Evolutionary conservation across 257 asterid species (phyloP), one percentile per base, ranked within the genome.

Genomic region (Solanum acaule): DNA sequence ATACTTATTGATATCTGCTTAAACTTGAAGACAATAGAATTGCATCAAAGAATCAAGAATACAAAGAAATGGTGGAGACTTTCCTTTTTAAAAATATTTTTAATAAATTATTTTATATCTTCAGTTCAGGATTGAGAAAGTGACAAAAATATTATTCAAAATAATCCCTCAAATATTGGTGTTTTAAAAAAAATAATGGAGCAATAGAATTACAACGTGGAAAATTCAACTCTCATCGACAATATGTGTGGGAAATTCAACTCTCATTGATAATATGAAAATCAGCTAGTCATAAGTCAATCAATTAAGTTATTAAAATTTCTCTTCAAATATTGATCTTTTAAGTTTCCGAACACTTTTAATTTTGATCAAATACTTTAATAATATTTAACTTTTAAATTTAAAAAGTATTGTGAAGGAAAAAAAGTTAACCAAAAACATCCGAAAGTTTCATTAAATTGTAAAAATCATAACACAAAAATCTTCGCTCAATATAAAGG

Each of bases 41-140:
- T 52, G 85, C 31, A 87, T 59, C 75, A 61, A 29, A 40, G 65
- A 87, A 78, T 78, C 89, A 87, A 87, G 77, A 86, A 71, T 59
- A 63, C 46, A 87, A 87, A 37, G 68, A 78, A 87, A 52, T 61
- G 40, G 40, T 37, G 86, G 44, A 15, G 68, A 27, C 86, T 27
- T 46, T 10, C 27, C 40, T 25, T 46, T 46, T 29, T 44, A 1
- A 29, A 27, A 15, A 72, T 25, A 79, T 8, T 44, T 42, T 79
- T 27, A 20, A 44, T 79, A 78, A 42, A 79, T 2, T 40, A 42
- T 79, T 79, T 44, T 79, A 61, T 44, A 46, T 46, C n/a, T 81
- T 81, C 68, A 81, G 68, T 46, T 81, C 40, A 46, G 42, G 40
- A 81, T 22, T 76, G 52, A n/a, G 56, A 76, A 37, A 38, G 33